These are phyloP conservation scores for Heimioporus sp. DNA, from an alignment of 768 basidiomycete genomes.

Conservation along the genomic window DNA sequence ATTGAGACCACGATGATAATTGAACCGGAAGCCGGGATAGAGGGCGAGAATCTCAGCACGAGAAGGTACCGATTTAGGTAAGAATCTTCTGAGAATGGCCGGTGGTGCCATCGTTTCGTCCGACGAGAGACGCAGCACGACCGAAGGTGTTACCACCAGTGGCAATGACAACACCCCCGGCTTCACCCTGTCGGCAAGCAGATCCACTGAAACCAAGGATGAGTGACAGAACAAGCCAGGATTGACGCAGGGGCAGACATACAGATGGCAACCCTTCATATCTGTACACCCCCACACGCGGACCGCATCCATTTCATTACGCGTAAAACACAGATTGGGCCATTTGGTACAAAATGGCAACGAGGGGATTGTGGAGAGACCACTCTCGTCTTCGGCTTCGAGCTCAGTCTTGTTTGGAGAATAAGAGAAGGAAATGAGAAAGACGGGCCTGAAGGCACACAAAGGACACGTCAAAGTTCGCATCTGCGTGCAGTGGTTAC, in stretches of 20 bases:
- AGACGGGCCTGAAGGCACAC: conserved; percentile 35
- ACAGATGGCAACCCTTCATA: too few species aligned
- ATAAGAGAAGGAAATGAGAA: neutral
- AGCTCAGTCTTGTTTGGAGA: conserved; percentile 61
- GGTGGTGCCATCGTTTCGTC: conserved; percentile 95
- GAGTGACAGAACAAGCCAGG: neutral
- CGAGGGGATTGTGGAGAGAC: conserved; percentile 80
- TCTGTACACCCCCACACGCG: too few species aligned
- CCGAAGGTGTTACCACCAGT: conserved; percentile 98
- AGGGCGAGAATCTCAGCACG: conserved; percentile 92
- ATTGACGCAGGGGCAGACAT: conserved; percentile 8
- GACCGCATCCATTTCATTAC: too few species aligned
- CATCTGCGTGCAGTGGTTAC: conserved; percentile 47
- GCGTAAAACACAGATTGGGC: too few species aligned
- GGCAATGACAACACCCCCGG: conserved; percentile 97
- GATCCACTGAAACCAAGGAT: conserved; percentile 61
- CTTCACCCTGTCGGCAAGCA: conserved; percentile 98
- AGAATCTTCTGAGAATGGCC: conserved; percentile 99
- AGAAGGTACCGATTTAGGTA: conserved; percentile 97
- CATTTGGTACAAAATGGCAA: too few species aligned
- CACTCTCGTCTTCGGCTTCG: conserved; percentile 86
- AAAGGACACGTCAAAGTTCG: conserved; percentile 83
- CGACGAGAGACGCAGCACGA: conserved; percentile 96
- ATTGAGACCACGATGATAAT: conserved; percentile 92
- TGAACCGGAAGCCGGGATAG: conserved; percentile 88